These are phyloP conservation scores for Pseudohalonectria lignicola DNA, from an alignment of 2,329 filamentous ascomycete species.

Conservation along the genomic window DNA sequence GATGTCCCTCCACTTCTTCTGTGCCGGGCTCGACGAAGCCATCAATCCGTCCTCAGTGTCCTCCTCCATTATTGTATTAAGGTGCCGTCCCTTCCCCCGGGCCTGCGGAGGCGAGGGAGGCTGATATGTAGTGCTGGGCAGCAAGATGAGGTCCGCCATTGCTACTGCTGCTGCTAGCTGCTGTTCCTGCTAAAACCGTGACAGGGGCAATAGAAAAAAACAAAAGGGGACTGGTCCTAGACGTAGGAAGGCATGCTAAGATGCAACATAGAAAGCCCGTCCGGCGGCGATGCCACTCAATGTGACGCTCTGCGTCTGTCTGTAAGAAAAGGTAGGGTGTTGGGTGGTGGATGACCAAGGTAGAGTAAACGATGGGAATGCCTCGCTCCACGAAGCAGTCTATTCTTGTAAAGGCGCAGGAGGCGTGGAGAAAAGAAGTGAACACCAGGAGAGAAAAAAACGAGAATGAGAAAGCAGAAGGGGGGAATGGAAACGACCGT, in stretches of 20 bases:
- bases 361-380: constrained; percentile 28
- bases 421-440: constrained; percentile 19
- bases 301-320: constrained; percentile 20
- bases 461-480: constrained; percentile 14
- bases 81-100: constrained; percentile 38
- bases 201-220: not conserved
- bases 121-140: constrained; percentile 29
- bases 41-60: constrained; percentile 30
- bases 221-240: constrained; percentile 1
- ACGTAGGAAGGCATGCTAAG: constrained; percentile 11
- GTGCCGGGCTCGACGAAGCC: constrained; percentile 7
- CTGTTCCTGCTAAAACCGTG: no score
- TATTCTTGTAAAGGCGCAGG: constrained; percentile 18
- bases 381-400: constrained; percentile 33
- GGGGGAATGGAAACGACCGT: constrained; percentile 11
- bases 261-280: constrained; percentile 16
- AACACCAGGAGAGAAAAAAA: constrained; percentile 16
- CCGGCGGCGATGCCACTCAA: constrained; percentile 3
- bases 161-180: constrained; percentile 9
- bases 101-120: constrained; percentile 42
- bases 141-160: constrained; percentile 35
- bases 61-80: constrained; percentile 59
- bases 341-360: constrained; percentile 16
- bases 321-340: constrained; percentile 9
- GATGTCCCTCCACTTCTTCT: no score